A percentile compares a stretch with the other conserved stretches of the same genome.
These are phyloP conservation scores for Rutstroemia sydowiana DNA, from an alignment of 2,329 filamentous ascomycete species.

Conservation along the genomic window DNA sequence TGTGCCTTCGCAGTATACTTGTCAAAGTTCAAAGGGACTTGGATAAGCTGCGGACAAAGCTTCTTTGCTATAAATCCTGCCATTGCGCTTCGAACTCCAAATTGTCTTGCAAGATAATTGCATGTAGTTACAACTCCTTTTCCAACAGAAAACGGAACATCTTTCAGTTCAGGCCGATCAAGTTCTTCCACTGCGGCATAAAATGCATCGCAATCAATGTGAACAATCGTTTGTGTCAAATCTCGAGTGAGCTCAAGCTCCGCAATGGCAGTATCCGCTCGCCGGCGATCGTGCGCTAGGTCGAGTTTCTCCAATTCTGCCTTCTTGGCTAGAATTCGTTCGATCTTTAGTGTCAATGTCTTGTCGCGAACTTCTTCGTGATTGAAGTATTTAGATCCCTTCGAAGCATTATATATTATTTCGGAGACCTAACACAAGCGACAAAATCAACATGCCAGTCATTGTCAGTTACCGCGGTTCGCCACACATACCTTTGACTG, in stretches of 20 bases:
- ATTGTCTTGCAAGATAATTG: slow-evolving; percentile 87
- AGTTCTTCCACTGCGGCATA: slow-evolving; percentile 90
- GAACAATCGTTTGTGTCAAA: slow-evolving; percentile 76
- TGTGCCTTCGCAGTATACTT: slow-evolving; percentile 89
- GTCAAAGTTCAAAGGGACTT: slow-evolving; percentile 76
- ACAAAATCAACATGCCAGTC: slow-evolving; percentile 3
- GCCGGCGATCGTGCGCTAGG: slow-evolving; percentile 62
- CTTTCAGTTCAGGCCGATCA: slow-evolving; percentile 73
- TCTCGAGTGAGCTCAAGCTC: slow-evolving; percentile 75
- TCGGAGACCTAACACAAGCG: slow-evolving; percentile 63
- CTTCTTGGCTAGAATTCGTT: slow-evolving; percentile 69
- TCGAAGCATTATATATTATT: slow-evolving; percentile 93
- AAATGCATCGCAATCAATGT: slow-evolving; percentile 96
- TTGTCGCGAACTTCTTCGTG: slow-evolving; percentile 81
- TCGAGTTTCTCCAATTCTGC: slow-evolving; percentile 68
- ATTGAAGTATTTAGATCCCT: slow-evolving; percentile 92
- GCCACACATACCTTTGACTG: slow-evolving; percentile 60
- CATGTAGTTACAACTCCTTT: slow-evolving; percentile 56
- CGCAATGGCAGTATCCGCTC: slow-evolving; percentile 72
- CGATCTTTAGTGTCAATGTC: slow-evolving; percentile 77
- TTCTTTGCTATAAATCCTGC: slow-evolving; percentile 93
- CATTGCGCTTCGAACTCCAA: slow-evolving; percentile 91
- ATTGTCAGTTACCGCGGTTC: background rate
- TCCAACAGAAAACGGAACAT: slow-evolving; percentile 87
- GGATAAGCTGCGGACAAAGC: slow-evolving; percentile 77